phyloP scores from a whole-genome alignment of 2,329 filamentous ascomycete genomes.

The Arthroderma sp. region DNA sequence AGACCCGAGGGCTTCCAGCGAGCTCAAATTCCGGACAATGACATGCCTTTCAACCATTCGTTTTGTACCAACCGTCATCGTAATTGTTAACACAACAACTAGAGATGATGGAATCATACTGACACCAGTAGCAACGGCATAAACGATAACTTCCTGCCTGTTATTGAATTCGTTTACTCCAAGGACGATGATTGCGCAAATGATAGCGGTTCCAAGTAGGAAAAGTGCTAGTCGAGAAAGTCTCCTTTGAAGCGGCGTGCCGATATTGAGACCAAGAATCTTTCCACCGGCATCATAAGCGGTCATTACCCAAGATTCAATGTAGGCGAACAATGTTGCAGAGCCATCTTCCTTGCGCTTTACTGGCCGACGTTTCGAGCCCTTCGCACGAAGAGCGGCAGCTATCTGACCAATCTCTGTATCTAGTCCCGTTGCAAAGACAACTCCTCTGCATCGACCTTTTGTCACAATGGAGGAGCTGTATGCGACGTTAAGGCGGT shows the following conservation, averaged over 20 bases:
- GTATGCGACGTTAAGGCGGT: slow-evolving; percentile 49
- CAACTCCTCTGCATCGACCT: slow-evolving; percentile 46
- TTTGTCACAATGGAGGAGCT: slow-evolving; percentile 50
- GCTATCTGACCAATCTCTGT: slow-evolving; percentile 55
- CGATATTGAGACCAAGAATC: slow-evolving; percentile 54
- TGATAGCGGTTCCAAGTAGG: slow-evolving; percentile 51
- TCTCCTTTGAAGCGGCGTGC: slow-evolving; percentile 56
- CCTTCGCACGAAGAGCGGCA: slow-evolving; percentile 46
- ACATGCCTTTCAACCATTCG: slow-evolving; percentile 44
- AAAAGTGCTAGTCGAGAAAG: slow-evolving; percentile 53
- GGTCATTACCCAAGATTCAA: slow-evolving; percentile 39
- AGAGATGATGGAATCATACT: slow-evolving; percentile 51
- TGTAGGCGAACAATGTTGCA: slow-evolving; percentile 40
- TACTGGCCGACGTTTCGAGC: slow-evolving; percentile 37
- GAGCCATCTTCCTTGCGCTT: slow-evolving; percentile 38
- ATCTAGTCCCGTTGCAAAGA: slow-evolving; percentile 48
- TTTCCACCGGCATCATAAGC: slow-evolving; percentile 44
- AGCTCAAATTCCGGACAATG: slow-evolving; percentile 44
- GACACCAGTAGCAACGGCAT: slow-evolving; percentile 46
- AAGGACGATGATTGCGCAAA: slow-evolving; percentile 56
- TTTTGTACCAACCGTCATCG: slow-evolving; percentile 49
- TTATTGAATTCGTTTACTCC: slow-evolving; percentile 45
- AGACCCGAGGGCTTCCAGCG: slow-evolving; percentile 47
- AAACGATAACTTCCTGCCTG: slow-evolving; percentile 49
- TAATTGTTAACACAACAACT: slow-evolving; percentile 54